phyloP scores from a whole-genome alignment of 2,329 filamentous ascomycete genomes.

The Arachnomyces sp. region DNA sequence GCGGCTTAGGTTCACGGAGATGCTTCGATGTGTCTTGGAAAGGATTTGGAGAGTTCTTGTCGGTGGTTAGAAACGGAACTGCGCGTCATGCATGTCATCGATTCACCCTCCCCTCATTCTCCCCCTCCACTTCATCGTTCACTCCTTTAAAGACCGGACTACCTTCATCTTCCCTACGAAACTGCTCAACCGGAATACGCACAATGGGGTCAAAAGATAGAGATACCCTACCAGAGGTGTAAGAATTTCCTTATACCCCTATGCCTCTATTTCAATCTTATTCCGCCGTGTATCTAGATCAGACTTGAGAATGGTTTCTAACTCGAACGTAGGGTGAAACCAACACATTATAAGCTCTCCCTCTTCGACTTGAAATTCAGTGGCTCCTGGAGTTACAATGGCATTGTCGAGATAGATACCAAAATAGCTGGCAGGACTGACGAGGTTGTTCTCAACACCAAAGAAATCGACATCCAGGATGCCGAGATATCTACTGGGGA shows the following conservation, averaged over 20 bases:
- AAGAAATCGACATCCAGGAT: constrained; percentile 69
- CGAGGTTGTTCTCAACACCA: constrained; percentile 74
- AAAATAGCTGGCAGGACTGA: constrained; percentile 64
- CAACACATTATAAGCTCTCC: constrained; percentile 76
- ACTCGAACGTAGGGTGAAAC: constrained; percentile 58
- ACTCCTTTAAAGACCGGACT: constrained; percentile 11
- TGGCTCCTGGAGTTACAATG: constrained; percentile 73
- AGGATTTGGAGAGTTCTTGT: too few relatives aligned
- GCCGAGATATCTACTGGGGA: constrained; percentile 36
- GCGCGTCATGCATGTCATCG: constrained; percentile 8
- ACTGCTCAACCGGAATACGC: constrained; percentile 36
- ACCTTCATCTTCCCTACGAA: constrained; percentile 19
- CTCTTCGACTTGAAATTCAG: constrained; percentile 69
- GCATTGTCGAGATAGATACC: constrained; percentile 71
- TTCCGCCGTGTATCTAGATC: neutral
- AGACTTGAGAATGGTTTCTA: neutral
- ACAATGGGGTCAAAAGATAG: constrained; percentile 38
- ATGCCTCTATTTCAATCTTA: constrained; percentile 1
- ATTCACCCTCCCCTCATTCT: constrained; percentile 18
- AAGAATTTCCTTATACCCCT: constrained; percentile 16
- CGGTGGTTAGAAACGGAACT: too few relatives aligned
- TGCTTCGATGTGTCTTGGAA: too few relatives aligned
- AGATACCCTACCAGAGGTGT: constrained; percentile 40
- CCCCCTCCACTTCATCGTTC: constrained; percentile 12
- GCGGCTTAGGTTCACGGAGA: too few relatives aligned